Base-by-base conservation (phyloP, 2,329 filamentous ascomycete species). In the Teratosphaeria nubilosa region DNA sequence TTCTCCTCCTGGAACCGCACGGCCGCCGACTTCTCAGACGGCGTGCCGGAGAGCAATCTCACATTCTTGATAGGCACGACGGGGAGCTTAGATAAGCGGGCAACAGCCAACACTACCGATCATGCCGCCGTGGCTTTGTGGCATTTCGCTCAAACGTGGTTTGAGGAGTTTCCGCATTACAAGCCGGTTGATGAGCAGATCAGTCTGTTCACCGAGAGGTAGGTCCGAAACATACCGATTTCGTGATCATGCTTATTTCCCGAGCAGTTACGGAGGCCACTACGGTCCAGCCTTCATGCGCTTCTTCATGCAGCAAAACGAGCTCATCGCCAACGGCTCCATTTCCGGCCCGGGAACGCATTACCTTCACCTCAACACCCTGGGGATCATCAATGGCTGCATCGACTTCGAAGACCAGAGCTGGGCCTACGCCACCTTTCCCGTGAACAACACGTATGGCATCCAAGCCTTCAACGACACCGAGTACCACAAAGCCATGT, bases 361-460 rank as follows among this genome's bases (percentile, higher is more conserved):
- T n/a, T 66, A 74, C 54, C 66, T 71, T 0, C 67, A 75, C 55
- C 59, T 73, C 11, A 79, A 82, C 58, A 81, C 80, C 0, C 65
- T 84, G 0, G 75, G 80, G 0, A 80, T 84, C 60, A 78, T 82
- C 58, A 83, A 83, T 60, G 81, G 80, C 22, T 83, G 80, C 61
- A 73, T 83, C 11, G 81, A 83, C 63, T 69, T 77, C 24, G 72
- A 77, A 3, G 73, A 77, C 2, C 77, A 81, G 66, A 72, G 73
- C 53, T 73, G 74, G 0, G 72, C 71, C 4, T 67, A 67, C 32
- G 62, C 65, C 22, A 62, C 60, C 9, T 66, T 70, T 20, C 76
- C 81, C 0, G 80, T 77, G 67, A 81, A 84, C 68, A 84, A 84
- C 61, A 82, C 81, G 2, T 85, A 84, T 60, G 77, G 76, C n/a